Evolutionary conservation across 495 filamentous ascomycete species (phyloP).

Genomic region (Penicillium lividum): DNA sequence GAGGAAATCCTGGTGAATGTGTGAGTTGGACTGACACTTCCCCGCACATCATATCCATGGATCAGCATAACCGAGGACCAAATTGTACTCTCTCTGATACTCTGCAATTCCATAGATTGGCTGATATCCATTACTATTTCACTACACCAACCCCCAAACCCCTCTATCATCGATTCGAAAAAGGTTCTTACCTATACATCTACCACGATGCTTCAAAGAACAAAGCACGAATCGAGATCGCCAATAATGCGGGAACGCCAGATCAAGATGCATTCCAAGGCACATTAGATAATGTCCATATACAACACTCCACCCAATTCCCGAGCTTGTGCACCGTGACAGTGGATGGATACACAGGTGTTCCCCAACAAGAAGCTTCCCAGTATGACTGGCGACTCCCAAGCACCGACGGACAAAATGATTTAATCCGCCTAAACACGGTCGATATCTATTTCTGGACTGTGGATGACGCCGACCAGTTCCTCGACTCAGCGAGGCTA

Average conservation of each 20-base stretch:
- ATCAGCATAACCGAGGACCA: neutral
- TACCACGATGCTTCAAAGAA: constrained; percentile 71
- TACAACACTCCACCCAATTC: constrained; percentile 78
- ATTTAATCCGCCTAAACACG: constrained; percentile 75
- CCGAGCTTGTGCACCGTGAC: constrained; percentile 73
- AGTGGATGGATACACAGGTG: constrained; percentile 57
- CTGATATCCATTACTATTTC: constrained; percentile 90
- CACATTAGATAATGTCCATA: constrained; percentile 61
- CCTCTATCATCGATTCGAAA: constrained; percentile 83
- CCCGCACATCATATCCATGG: constrained; percentile 18
- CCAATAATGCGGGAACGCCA: constrained; percentile 82
- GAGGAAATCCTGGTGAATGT: constrained; percentile 79
- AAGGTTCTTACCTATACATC: constrained; percentile 84
- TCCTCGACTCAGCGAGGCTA: constrained; percentile 64
- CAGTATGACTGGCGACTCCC: constrained; percentile 77
- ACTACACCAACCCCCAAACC: constrained; percentile 67
- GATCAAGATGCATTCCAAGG: constrained; percentile 89
- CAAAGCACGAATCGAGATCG: constrained; percentile 76
- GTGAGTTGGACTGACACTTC: constrained; percentile 52
- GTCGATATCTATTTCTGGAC: constrained; percentile 92
- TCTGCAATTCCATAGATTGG: constrained; percentile 59
- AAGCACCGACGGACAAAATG: constrained; percentile 66
- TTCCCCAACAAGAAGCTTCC: constrained; percentile 22
- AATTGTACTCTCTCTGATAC: constrained; percentile 5
- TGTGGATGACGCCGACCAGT: constrained; percentile 68